phyloP scores from a whole-genome alignment of 2,329 filamentous ascomycete genomes.

The Aspergillus transmontanensis region DNA sequence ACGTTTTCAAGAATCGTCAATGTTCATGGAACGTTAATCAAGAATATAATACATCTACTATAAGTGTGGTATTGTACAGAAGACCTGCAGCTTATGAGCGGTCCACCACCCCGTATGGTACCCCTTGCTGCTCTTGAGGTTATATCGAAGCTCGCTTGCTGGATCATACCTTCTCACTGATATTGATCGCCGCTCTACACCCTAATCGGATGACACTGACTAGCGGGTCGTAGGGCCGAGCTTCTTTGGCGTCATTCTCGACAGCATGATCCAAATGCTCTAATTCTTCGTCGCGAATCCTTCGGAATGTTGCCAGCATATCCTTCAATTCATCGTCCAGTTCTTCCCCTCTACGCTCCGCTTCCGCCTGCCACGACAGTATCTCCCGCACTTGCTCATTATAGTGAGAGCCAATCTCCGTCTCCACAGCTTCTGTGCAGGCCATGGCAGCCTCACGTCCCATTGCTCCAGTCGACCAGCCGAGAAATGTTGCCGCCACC shows the following conservation, averaged over 20 bases:
- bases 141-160: neutral
- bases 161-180: constrained; percentile 58
- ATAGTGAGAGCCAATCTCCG: constrained; percentile 95
- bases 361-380: constrained; percentile 76
- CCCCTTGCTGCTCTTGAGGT: neutral
- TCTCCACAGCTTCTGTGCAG: constrained; percentile 97
- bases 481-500: constrained; percentile 74
- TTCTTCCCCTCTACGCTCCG: constrained; percentile 76
- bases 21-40: neutral
- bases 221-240: constrained; percentile 84
- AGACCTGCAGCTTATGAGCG: neutral
- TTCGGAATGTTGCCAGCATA: constrained; percentile 72
- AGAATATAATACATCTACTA: constrained; percentile 15
- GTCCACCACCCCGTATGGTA: neutral
- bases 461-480: constrained; percentile 86
- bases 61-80: constrained; percentile 12
- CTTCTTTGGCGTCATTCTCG: constrained; percentile 87
- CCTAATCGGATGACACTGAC: constrained; percentile 87
- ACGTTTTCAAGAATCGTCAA: neutral
- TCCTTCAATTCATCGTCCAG: constrained; percentile 75
- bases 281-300: constrained; percentile 91
- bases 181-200: constrained; percentile 89
- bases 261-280: constrained; percentile 96
- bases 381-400: constrained; percentile 85
- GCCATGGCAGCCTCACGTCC: constrained; percentile 96